Base-by-base conservation (phyloP, 2,329 filamentous ascomycete species). In the Hortaea werneckii region DNA sequence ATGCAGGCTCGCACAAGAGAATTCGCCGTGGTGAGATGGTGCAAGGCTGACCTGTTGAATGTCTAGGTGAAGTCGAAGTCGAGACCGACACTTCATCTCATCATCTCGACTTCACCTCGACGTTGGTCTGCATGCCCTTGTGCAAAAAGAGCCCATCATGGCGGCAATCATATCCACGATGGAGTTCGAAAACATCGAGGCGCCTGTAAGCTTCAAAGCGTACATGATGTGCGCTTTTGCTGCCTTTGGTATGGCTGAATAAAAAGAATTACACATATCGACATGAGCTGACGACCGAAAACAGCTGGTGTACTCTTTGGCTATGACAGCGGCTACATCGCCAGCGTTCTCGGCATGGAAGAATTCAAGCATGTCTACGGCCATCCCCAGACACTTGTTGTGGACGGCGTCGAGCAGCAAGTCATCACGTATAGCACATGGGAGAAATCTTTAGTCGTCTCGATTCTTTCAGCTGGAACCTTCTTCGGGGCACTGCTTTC, bases 391-490 rank as follows among this genome's bases (percentile, higher is more conserved):
- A 35, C 48, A 1, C 13, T 50, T 27, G 50, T 45, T 11, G 44
- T 48, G 1, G 45, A 45, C 7, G 47, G 53, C n/a, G 48, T 43
- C 11, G 57, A 54, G 5, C 32, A 8, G 7, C 12, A 39, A 11
- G 20, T 38, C 40, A 59, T 55, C 49, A 47, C 41, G 44, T 61
- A 64, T 50, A 45, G 50, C 26, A 57, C 59, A 4, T 61, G 57
- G 49, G 49, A 65, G 43, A 60, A 77, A 39, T 83, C 82, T 0
- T 70, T 79, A 37, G 79, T 85, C 48, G 82, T 85, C 32, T 86
- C 83, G 5, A 87, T 87, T 54, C 74, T 88, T 12, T 87, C 83
- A 0, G 81, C 80, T 29, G 84, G 84, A 47, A 87, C 84, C 29
- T 88, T 88, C 66, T 82, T 87, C 53, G 85, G 85, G 37, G 77